These are phyloP conservation scores for Verticillium tricorpus DNA, from an alignment of 2,329 filamentous ascomycete genomes.

Conservation along the genomic window DNA sequence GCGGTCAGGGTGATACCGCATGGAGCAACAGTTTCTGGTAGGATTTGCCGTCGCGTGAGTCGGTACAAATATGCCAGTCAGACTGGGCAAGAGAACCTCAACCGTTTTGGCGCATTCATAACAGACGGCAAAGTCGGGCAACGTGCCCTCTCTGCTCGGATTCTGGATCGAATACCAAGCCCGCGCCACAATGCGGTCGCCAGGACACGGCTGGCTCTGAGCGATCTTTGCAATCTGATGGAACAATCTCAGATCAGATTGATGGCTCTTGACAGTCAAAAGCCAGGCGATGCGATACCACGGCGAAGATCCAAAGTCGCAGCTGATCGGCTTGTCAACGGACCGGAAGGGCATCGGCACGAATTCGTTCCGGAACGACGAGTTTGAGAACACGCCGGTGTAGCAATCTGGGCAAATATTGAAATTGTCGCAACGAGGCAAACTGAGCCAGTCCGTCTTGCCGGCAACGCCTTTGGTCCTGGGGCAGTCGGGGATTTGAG, in stretches of 20 bases:
- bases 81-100: conserved; percentile 67
- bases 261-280: conserved; percentile 66
- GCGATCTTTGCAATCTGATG: conserved; percentile 54
- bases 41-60: conserved; percentile 41
- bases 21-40: conserved; percentile 58
- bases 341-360: conserved; percentile 54
- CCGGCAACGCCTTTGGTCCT: conserved; percentile 58
- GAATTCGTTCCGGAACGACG: conserved; percentile 65
- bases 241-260: conserved; percentile 63
- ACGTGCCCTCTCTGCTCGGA: conserved; percentile 55
- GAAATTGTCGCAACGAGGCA: conserved; percentile 66
- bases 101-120: conserved; percentile 68
- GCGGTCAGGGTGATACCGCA: conserved; percentile 54
- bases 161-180: conserved; percentile 75
- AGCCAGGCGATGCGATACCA: conserved; percentile 87
- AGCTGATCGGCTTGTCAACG: conserved; percentile 56
- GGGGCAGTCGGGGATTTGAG: conserved; percentile 63
- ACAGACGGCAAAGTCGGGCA: conserved; percentile 73
- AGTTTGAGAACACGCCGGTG: conserved; percentile 61
- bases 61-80: conserved; percentile 62
- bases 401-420: conserved; percentile 83
- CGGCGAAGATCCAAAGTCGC: conserved; percentile 70
- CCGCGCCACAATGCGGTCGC: conserved; percentile 47
- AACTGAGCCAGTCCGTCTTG: conserved; percentile 74
- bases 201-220: conserved; percentile 53